phyloP scores from a whole-genome alignment of 2,329 filamentous ascomycete genomes.

The Aspergillus latus region DNA sequence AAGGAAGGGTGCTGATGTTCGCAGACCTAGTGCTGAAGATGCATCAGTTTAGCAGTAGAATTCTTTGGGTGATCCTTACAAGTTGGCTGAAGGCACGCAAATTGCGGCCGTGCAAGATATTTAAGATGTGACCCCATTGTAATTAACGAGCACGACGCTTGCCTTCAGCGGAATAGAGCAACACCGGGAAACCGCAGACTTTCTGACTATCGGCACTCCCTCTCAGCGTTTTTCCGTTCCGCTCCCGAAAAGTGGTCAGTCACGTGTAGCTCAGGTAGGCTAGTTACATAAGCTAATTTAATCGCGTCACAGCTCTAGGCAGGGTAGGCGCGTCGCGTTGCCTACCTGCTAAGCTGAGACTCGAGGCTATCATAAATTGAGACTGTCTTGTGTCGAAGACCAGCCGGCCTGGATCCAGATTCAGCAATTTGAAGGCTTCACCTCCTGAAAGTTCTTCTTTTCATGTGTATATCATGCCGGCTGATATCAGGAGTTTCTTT shows the following conservation, averaged over 20 bases:
- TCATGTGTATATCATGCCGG: constrained; percentile 59
- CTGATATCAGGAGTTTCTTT: constrained; percentile 90
- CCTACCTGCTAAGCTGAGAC: constrained; percentile 5
- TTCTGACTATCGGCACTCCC: constrained; percentile 24
- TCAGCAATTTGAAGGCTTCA: not conserved
- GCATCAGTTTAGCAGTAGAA: constrained; percentile 2
- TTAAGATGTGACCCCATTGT: constrained; percentile 39
- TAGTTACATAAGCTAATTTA: constrained; percentile 28
- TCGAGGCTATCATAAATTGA: not conserved
- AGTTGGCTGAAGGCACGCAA: constrained; percentile 35
- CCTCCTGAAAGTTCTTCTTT: not conserved
- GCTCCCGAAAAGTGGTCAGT: constrained; percentile 10
- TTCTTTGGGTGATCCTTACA: constrained; percentile 28
- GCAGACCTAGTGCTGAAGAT: constrained; percentile 25
- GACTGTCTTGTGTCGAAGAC: not conserved
- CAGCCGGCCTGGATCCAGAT: constrained; percentile 1
- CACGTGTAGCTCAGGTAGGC: not conserved
- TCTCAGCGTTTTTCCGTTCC: constrained; percentile 18
- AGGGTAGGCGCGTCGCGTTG: constrained; percentile 29
- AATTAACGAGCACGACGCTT: constrained; percentile 10
- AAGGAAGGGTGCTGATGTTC: constrained; percentile 25
- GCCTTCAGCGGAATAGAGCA: constrained; percentile 5
- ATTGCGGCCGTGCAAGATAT: constrained; percentile 37
- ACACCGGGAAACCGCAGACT: constrained; percentile 19
- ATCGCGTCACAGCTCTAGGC: constrained; percentile 24